A percentile compares a stretch with the other conserved stretches of the same genome.
These are phyloP conservation scores for Paratrypanosoma confusum DNA, from an alignment of 208 protist species.

Conservation along the genomic window DNA sequence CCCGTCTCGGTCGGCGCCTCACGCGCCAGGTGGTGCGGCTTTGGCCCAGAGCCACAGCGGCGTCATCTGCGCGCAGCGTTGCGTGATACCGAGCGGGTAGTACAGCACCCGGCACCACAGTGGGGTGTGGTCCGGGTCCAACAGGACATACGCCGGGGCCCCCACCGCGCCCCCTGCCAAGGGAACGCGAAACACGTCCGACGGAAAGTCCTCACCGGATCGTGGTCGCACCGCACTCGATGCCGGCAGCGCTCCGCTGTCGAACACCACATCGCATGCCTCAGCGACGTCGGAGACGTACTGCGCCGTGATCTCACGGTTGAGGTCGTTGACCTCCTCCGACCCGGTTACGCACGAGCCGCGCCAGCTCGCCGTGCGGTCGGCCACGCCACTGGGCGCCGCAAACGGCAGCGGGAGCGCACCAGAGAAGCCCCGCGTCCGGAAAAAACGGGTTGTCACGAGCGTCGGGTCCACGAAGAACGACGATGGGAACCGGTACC, in stretches of 20 bases:
- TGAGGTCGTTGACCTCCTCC: conserved; percentile 31
- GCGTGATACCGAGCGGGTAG: conserved; percentile 47
- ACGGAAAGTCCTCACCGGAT: background rate
- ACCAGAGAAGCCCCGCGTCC: conserved; percentile 15
- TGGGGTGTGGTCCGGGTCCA: conserved; percentile 41
- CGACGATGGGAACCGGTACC: conserved; percentile 89
- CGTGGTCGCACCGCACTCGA: background rate
- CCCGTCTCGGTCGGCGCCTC: no score
- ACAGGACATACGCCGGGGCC: conserved; percentile 12
- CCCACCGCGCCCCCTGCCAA: conserved; percentile 2
- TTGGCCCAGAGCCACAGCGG: conserved; percentile 18
- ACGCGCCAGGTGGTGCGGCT: background rate
- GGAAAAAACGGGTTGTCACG: conserved; percentile 30
- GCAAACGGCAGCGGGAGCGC: conserved; percentile 31
- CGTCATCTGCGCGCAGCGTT: conserved; percentile 30
- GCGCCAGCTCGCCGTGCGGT: background rate
- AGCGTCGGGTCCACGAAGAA: conserved; percentile 79
- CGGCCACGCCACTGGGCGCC: background rate
- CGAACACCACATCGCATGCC: conserved; percentile 44
- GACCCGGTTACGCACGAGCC: conserved; percentile 32
- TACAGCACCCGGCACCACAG: conserved; percentile 62
- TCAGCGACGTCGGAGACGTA: conserved; percentile 22
- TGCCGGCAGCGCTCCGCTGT: conserved; percentile 10
- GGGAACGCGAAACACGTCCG: conserved; percentile 9
- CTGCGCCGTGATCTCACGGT: conserved; percentile 33